Evolutionary conservation across 768 basidiomycete genomes (phyloP), one percentile per base, ranked within the genome.

Genomic region (Xanthoconium stramineum): DNA sequence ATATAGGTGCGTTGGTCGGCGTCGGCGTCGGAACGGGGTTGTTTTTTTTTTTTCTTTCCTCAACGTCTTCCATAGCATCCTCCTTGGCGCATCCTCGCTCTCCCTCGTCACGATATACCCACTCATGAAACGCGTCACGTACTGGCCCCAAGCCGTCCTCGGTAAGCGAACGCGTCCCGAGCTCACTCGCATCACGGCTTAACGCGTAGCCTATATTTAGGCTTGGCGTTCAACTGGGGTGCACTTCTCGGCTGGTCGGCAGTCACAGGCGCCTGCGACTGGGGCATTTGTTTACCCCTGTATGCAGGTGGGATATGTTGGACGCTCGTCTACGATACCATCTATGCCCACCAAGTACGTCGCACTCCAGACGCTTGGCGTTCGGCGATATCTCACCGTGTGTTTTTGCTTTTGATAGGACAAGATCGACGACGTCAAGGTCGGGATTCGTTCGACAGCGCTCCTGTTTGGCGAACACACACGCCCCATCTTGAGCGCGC

Each of bases 221-320:
- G 95, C 11, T 79, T 98, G 45, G 86, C 95, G 0, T 99, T 95
- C 72, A 98, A 98, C 73, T 99, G 96, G 96, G 97, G 97, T 17
- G 86, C 93, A 1, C 73, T 99, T 2, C 83, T 98, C 17, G 97
- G 97, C 24, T 98, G 95, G 90, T 95, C 97, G 4, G 95, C 97
- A 3, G 85, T 98, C 5, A 83, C 88, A 1, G 93, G 91, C 2
- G 64, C 78, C 2, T 85, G 88, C 3, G 78, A 96, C 66, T 96
- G 93, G 94, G 69, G 69, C 12, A 82, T 95, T 40, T 91, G 89
- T 42, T 72, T 90, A 10, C 93, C 97, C 3, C 80, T 99, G 13
- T 98, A 98, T 66, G 86, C 88, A 2, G 93, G 95, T 9, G 91
- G 92, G 24, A 74, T 94, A 29, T 84, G 85, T 64, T 98, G 95